Conservation (phyloP, 495 filamentous ascomycete genomes). For the Lophium mytilinum region DNA sequence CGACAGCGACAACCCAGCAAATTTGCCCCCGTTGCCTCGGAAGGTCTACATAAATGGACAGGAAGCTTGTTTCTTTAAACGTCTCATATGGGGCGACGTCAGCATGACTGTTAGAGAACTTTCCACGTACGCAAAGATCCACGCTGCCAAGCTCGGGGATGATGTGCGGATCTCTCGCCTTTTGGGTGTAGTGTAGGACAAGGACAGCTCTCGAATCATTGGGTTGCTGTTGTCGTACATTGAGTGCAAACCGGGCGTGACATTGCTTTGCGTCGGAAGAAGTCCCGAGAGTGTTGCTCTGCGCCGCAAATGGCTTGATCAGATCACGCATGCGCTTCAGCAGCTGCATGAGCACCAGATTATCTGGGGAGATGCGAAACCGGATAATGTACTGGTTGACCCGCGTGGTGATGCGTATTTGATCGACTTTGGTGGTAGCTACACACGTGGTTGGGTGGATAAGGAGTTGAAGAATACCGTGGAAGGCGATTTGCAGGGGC, state of each 20-base stretch:
- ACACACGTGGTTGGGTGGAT: conserved; percentile 29
- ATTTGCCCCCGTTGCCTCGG: conserved; percentile 5
- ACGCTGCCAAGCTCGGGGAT: conserved; percentile 6
- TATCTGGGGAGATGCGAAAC: conserved; percentile 33
- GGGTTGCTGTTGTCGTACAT: conserved; percentile 16
- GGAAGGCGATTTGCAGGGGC: conserved; percentile 17
- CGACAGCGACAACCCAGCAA: conserved; percentile 6
- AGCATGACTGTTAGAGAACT: conserved; percentile 12
- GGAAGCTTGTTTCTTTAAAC: conserved; percentile 11
- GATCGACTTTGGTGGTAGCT: conserved; percentile 31
- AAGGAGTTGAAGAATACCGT: conserved; percentile 12
- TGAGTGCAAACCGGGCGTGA: conserved; percentile 10
- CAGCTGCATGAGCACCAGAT: conserved; percentile 27
- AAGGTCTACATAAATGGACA: conserved; percentile 13
- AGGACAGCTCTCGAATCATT: conserved; percentile 7
- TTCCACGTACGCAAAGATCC: conserved; percentile 12
- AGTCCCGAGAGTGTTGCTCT: conserved; percentile 1
- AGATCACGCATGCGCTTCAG: conserved; percentile 23
- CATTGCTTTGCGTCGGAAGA: conserved; percentile 5
- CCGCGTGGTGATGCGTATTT: conserved; percentile 25
- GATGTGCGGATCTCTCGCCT: conserved; percentile 9
- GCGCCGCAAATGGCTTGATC: conserved; percentile 24
- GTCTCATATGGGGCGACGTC: conserved; percentile 7
- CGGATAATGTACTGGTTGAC: conserved; percentile 30
- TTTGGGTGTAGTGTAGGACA: conserved; percentile 7